Evolutionary conservation across 1,284 basidiomycete genomes (phyloP).

Genomic region (Entoloma clypeatum): DNA sequence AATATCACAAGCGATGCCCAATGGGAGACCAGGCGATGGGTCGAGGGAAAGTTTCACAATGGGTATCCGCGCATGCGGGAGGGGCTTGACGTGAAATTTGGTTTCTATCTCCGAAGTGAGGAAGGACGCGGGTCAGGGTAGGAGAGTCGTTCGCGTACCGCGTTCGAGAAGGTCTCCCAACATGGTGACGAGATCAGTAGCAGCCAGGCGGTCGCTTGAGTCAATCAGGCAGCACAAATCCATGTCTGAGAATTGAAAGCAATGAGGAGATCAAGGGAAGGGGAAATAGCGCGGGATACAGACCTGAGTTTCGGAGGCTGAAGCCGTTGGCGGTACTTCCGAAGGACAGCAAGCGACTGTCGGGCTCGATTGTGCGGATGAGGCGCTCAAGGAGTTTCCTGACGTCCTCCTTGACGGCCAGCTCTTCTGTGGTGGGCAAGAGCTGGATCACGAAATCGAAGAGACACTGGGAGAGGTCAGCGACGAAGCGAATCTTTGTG

Average conservation of each 20-base stretch:
- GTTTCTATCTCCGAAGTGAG: conserved; percentile 62
- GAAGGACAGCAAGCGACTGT: conserved; percentile 89
- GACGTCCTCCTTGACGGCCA: conserved; percentile 94
- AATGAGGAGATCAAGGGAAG: conserved; percentile 6
- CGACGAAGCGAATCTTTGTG: conserved; percentile 57
- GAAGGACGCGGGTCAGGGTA: conserved; percentile 3
- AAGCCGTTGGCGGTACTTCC: conserved; percentile 94
- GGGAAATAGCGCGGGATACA: conserved; percentile 26
- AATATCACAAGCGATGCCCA: conserved; percentile 95
- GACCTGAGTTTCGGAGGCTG: conserved; percentile 91
- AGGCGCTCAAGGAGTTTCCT: conserved; percentile 91
- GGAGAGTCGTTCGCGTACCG: conserved; percentile 48
- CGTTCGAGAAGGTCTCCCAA: conserved; percentile 91
- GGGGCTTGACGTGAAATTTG: conserved; percentile 94
- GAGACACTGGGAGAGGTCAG: conserved; percentile 66
- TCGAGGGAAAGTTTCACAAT: conserved; percentile 96
- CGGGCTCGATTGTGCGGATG: conserved; percentile 91
- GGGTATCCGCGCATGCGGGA: conserved; percentile 96
- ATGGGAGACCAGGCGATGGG: conserved; percentile 84
- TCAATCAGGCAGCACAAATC: conserved; percentile 96
- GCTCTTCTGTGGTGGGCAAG: conserved; percentile 84
- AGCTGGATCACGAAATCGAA: conserved; percentile 89
- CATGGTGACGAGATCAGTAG: conserved; percentile 91
- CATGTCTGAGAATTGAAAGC: conserved; percentile 70
- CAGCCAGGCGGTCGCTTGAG: conserved; percentile 69